These are phyloP conservation scores for Pseudonectria foliicola DNA, from an alignment of 2,329 filamentous ascomycete genomes.

Conservation along the genomic window DNA sequence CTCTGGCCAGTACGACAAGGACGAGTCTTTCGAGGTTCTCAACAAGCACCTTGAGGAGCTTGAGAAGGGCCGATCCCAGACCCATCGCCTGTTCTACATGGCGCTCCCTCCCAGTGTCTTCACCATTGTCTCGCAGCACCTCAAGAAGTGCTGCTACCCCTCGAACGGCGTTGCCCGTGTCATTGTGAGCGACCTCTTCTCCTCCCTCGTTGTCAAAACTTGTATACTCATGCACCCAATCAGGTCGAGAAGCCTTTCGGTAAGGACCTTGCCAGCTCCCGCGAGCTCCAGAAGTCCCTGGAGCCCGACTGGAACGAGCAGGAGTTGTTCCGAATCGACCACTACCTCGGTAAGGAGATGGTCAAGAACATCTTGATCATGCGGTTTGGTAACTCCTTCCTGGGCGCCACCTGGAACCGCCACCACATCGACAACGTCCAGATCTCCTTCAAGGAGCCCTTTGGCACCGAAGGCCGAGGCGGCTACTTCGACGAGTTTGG, in stretches of 20 bases:
- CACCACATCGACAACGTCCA: constrained; percentile 99
- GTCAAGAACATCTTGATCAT: constrained; percentile 99
- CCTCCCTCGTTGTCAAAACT: not conserved
- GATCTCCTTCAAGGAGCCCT: constrained; percentile 99
- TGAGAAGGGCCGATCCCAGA: constrained; percentile 74
- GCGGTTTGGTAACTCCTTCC: constrained; percentile 97
- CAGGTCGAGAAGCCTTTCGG: constrained; percentile 99
- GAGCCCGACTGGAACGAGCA: constrained; percentile 98
- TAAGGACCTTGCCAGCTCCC: constrained; percentile 90
- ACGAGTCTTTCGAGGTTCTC: constrained; percentile 84
- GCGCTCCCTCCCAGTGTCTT: constrained; percentile 95
- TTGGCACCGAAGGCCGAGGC: constrained; percentile 93
- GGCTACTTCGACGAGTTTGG: constrained; percentile 99
- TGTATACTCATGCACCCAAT: constrained; percentile 16
- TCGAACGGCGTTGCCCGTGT: constrained; percentile 84
- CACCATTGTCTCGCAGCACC: constrained; percentile 91
- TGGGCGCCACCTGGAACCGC: constrained; percentile 97
- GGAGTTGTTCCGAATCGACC: constrained; percentile 97
- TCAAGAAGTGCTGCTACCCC: constrained; percentile 97
- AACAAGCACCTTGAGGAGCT: constrained; percentile 80
- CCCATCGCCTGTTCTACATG: constrained; percentile 98
- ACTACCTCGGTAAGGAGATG: constrained; percentile 99
- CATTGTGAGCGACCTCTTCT: constrained; percentile 58
- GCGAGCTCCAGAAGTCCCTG: constrained; percentile 88
- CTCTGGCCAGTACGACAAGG: constrained; percentile 95